Evolutionary conservation across 345 rosid genomes (phyloP), one percentile per base, ranked within the genome.

Genomic region (Heritiera fomes): DNA sequence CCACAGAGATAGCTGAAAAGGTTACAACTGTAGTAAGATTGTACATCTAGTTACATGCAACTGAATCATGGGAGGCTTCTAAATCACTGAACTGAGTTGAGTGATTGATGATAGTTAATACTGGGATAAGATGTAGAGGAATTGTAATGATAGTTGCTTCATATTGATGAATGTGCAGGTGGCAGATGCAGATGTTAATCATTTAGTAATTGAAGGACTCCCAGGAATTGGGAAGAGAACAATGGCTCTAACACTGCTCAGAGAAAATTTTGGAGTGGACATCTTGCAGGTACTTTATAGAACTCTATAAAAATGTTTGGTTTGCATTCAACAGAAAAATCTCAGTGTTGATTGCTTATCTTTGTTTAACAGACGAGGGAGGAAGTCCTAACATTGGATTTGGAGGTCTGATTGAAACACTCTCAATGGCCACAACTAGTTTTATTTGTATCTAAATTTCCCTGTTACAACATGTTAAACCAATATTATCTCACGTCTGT

Each of bases 221-320:
- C 73, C 83, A 8, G 83, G 83, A 14, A 55, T 72, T 12, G 80
- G 83, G 53, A 77, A 81, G 49, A 70, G 77, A 77, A 81, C 78
- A 58, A 53, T 65, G 78, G 67, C 77, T 63, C 30, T 43, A 7
- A 75, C 78, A 3, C 4, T 81, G 62, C 78, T 77, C 32, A 66
- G 80, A 71, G 75, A 75, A 46, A 4, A 8, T 5, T 4, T 71
- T 61, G 77, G 77, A 47, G 8, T 2, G 15, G 53, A 61, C 49
- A 61, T 71, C 32, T 41, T 17, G 50, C 52, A 78, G 76, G 81
- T 78, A 4, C 71, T 18, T 18, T 41, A 18, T 0, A 70, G 11
- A 47, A 49, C 13, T 23, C 34, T 8, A 67, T 56, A 8, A 11
- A 23, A 56, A 34, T 50, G 40, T 34, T 40, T 65, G 63, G 23